Percentiles rank a stretch among this genome's conserved stretches.
These are phyloP conservation scores for Buxus sempervirens DNA, from an alignment of 164 flowering plant species.

Conservation along the genomic window DNA sequence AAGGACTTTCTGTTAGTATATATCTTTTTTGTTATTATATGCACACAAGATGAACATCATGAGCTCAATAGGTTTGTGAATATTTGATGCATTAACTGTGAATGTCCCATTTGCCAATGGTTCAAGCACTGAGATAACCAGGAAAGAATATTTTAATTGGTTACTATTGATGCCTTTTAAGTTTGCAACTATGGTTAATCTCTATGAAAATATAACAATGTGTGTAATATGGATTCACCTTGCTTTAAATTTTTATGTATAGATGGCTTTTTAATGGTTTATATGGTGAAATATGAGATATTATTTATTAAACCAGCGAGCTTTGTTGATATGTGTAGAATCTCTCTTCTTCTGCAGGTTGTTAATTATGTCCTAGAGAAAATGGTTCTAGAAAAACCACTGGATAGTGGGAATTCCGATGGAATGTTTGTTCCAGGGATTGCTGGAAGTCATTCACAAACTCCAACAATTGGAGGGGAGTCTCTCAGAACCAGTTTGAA, in stretches of 20 bases:
- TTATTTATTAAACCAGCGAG: neutral
- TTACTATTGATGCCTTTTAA: too few species aligned
- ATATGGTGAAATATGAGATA: neutral
- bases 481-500: slow-evolving; percentile 57
- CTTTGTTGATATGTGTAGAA: slow-evolving; percentile 9
- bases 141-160: too few species aligned
- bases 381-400: slow-evolving; percentile 79
- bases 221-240: neutral
- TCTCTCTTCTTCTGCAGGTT: slow-evolving; percentile 43
- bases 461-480: slow-evolving; percentile 48
- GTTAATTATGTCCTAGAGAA: slow-evolving; percentile 90
- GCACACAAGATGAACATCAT: too few species aligned
- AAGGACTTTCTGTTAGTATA: too few species aligned
- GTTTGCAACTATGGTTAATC: too few species aligned
- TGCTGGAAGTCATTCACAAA: slow-evolving; percentile 47
- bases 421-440: slow-evolving; percentile 46
- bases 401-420: slow-evolving; percentile 52
- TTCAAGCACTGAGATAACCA: too few species aligned
- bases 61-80: too few species aligned
- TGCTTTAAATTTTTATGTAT: neutral
- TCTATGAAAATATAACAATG: too few species aligned
- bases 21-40: too few species aligned
- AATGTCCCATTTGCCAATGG: too few species aligned
- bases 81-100: too few species aligned
- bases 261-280: neutral